A percentile compares a stretch with the other conserved stretches of the same genome.
Evolutionary conservation across 139 green algal genomes (phyloP).

Genomic region (Micractinium sp.): DNA sequence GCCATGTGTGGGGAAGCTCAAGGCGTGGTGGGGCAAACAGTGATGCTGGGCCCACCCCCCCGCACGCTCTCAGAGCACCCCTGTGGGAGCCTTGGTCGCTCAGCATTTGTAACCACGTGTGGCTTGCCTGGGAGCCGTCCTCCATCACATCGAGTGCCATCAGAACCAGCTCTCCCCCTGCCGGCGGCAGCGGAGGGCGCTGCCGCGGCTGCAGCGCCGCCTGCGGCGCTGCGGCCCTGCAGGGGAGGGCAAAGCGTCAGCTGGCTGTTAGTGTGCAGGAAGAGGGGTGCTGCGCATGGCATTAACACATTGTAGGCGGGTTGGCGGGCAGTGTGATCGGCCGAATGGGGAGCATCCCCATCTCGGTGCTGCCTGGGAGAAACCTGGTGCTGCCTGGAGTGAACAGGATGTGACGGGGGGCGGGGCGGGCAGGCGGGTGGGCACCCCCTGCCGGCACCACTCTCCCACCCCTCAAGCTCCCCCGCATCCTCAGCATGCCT

Average conservation of each 20-base stretch:
- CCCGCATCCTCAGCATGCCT: background rate
- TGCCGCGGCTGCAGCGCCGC: background rate
- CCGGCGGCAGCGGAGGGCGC: background rate
- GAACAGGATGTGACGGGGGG: background rate
- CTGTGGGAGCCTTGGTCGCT: background rate
- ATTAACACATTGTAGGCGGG: too few species aligned
- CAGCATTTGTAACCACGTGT: background rate
- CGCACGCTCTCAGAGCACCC: background rate
- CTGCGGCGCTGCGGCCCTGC: background rate
- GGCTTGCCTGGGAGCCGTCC: constrained; percentile 21
- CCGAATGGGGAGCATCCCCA: too few species aligned
- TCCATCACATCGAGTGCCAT: constrained; percentile 62
- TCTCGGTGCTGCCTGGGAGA: too few species aligned
- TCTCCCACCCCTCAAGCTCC: background rate
- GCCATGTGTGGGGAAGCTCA: background rate
- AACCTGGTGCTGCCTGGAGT: background rate
- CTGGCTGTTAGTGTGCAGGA: background rate
- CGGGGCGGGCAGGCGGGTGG: background rate
- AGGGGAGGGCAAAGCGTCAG: background rate
- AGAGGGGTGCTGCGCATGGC: too few species aligned
- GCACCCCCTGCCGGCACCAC: background rate
- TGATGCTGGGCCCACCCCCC: too few species aligned
- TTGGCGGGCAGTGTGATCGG: too few species aligned
- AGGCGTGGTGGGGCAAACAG: background rate
- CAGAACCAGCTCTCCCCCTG: constrained; percentile 42